phyloP scores from a whole-genome alignment of 176 grass and related monocot species.

The Eragrostis curvula region DNA sequence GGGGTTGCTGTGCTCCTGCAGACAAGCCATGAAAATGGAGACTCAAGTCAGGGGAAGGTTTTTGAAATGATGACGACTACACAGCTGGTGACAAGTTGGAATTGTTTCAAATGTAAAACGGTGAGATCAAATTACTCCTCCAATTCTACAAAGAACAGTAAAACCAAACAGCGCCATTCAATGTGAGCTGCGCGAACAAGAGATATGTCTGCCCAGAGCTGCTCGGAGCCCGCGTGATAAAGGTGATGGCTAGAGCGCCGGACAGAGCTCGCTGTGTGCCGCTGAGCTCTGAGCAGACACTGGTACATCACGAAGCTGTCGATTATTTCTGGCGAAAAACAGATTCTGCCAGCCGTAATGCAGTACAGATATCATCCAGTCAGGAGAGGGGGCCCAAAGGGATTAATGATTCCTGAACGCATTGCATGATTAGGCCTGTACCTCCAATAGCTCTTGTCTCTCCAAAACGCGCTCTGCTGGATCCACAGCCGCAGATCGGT shows the following conservation, averaged over 20 bases:
- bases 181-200: conserved; percentile 5
- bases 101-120: not conserved
- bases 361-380: conserved; percentile 64
- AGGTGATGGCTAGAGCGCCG: conserved; percentile 31
- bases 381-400: conserved; percentile 34
- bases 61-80: not conserved
- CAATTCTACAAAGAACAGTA: not conserved
- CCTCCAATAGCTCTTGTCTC: conserved; percentile 56
- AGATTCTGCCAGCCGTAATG: conserved; percentile 71
- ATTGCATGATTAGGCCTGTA: conserved; percentile 58
- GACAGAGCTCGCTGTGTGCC: conserved; percentile 55
- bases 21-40: conserved; percentile 6
- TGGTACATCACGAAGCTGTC: conserved; percentile 56
- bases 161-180: conserved; percentile 11
- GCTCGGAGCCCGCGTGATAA: conserved; percentile 30
- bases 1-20: conserved; percentile 48
- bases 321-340: conserved; percentile 60
- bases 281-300: conserved; percentile 50
- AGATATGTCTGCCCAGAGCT: conserved; percentile 28
- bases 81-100: conserved; percentile 7
- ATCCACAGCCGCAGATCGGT: conserved; percentile 37
- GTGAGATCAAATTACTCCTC: not conserved
- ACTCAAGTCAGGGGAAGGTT: conserved; percentile 12
- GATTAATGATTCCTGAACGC: conserved; percentile 56
- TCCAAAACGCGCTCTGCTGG: conserved; percentile 40